Conservation (phyloP, 164 flowering plant species). For the Amborella trichopoda region DNA sequence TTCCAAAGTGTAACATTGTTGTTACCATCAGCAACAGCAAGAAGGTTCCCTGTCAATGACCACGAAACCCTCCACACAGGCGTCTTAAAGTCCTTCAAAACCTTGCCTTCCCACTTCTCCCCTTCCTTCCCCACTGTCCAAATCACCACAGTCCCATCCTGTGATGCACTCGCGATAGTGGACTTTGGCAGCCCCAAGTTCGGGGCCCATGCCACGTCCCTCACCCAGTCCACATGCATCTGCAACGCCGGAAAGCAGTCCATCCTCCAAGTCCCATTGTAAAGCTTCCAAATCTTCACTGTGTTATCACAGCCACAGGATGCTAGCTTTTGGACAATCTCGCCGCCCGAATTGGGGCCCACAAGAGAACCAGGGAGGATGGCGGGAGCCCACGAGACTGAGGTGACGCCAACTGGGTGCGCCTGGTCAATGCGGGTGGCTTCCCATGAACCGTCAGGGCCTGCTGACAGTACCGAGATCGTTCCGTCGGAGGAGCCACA, state of each 20-base stretch:
- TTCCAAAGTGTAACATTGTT: slow-evolving; percentile 40
- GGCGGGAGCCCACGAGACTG: slow-evolving; percentile 46
- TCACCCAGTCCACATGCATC: slow-evolving; percentile 42
- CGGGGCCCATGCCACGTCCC: slow-evolving; percentile 54
- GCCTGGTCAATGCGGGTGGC: slow-evolving; percentile 31
- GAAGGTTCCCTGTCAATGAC: slow-evolving; percentile 40
- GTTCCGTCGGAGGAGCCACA: slow-evolving; percentile 49
- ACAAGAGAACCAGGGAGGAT: slow-evolving; percentile 34
- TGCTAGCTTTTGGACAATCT: slow-evolving; percentile 33
- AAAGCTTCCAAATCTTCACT: slow-evolving; percentile 41
- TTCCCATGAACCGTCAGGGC: slow-evolving; percentile 43
- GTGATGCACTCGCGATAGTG: slow-evolving; percentile 43
- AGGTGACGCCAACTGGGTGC: slow-evolving; percentile 46
- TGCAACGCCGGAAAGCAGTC: slow-evolving; percentile 49
- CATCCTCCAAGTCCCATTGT: slow-evolving; percentile 39
- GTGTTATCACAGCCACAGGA: slow-evolving; percentile 47
- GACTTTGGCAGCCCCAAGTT: slow-evolving; percentile 48
- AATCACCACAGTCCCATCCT: slow-evolving; percentile 40
- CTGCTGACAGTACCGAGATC: slow-evolving; percentile 33
- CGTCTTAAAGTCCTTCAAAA: slow-evolving; percentile 33
- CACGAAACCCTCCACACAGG: slow-evolving; percentile 51
- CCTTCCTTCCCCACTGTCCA: slow-evolving; percentile 43
- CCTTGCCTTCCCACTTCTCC: slow-evolving; percentile 41
- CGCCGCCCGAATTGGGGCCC: slow-evolving; percentile 18
- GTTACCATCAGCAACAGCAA: slow-evolving; percentile 44